phyloP scores from a whole-genome alignment of 2,329 filamentous ascomycete genomes.

The Penicillium rolfsii region DNA sequence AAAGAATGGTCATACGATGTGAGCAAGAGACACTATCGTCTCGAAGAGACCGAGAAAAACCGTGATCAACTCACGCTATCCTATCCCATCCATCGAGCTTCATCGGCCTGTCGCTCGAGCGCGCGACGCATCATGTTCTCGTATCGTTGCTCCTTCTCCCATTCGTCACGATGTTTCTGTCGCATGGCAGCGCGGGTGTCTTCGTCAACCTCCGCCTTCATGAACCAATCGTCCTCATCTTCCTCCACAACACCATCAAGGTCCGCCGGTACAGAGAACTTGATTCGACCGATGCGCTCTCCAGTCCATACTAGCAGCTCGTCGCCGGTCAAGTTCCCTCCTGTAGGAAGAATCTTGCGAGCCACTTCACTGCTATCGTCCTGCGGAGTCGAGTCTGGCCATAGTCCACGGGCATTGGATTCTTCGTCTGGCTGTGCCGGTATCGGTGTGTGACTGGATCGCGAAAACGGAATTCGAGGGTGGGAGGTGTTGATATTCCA shows the following conservation, averaged over 20 bases:
- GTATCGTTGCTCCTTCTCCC: constrained; percentile 58
- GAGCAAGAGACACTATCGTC: not conserved
- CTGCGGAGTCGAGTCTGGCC: constrained; percentile 49
- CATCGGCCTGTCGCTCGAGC: constrained; percentile 75
- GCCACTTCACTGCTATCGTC: constrained; percentile 68
- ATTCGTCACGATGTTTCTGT: constrained; percentile 37
- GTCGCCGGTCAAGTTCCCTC: constrained; percentile 54
- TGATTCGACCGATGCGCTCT: constrained; percentile 75
- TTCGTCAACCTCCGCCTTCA: constrained; percentile 35
- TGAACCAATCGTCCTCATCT: constrained; percentile 39
- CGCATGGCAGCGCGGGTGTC: constrained; percentile 36
- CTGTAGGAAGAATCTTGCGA: constrained; percentile 73
- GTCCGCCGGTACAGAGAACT: constrained; percentile 57
- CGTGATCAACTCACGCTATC: constrained; percentile 20
- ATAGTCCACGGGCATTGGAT: constrained; percentile 58
- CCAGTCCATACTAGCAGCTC: constrained; percentile 87
- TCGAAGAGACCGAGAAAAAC: not conserved
- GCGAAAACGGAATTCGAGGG: constrained; percentile 21
- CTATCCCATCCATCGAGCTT: constrained; percentile 72
- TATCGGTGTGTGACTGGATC: constrained; percentile 16
- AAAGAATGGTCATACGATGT: not conserved
- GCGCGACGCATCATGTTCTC: constrained; percentile 73
- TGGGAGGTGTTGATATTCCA: constrained; percentile 60
- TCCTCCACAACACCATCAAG: constrained; percentile 40
- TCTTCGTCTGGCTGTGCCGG: constrained; percentile 25